phyloP scores from a whole-genome alignment of 2,329 filamentous ascomycete genomes.

The Colletotrichum destructivum region DNA sequence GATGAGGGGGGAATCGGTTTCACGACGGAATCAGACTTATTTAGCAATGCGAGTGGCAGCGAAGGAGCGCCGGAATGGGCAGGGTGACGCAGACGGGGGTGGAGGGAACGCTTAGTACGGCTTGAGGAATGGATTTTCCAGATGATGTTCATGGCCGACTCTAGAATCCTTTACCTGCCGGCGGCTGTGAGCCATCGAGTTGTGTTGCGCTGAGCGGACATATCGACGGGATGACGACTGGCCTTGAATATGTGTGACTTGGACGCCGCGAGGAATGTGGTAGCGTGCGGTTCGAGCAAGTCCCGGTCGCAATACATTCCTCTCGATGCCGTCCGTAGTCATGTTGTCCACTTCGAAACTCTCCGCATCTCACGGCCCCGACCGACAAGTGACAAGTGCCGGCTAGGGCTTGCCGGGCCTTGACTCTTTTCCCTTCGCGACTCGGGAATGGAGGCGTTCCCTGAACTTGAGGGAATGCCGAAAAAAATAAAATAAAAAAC shows the following conservation, averaged over 20 bases:
- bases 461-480: not conserved
- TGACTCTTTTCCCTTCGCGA: not conserved
- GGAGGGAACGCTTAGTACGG: constrained; percentile 10
- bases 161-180: not conserved
- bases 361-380: not conserved
- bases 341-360: not conserved
- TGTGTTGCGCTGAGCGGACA: not conserved
- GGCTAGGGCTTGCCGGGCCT: no score
- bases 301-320: constrained; percentile 5
- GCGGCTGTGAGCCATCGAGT: not conserved
- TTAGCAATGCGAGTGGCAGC: not conserved
- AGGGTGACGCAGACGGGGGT: not conserved
- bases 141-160: not conserved
- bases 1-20: constrained; percentile 17
- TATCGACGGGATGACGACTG: not conserved
- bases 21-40: constrained; percentile 26
- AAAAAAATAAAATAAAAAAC: not conserved
- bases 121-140: not conserved
- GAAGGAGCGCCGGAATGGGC: constrained; percentile 13
- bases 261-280: not conserved
- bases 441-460: not conserved
- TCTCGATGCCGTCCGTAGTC: no score
- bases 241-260: not conserved
- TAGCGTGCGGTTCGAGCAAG: not conserved
- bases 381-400: no score